Evolutionary conservation across 106 monocot genomes (phyloP), one percentile per base, ranked within the genome.

Genomic region (Dioscorea dumetorum): DNA sequence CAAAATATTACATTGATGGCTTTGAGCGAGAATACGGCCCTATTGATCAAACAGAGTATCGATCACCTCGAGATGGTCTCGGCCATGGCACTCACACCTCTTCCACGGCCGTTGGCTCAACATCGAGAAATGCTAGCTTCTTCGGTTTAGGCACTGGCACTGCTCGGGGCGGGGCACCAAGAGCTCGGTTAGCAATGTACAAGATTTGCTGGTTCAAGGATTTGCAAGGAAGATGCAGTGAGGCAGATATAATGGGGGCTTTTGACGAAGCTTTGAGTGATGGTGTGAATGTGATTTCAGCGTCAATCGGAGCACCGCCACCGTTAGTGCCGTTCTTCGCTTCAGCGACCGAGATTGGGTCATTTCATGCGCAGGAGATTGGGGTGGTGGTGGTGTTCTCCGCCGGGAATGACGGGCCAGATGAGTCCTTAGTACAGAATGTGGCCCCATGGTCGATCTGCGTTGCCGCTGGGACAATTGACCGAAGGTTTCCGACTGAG

Each of bases 31-130:
- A 85, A 18, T 71, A 67, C 21, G 91, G 91, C 5, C 88, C 78
- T 1, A 66, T 92, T 10, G 67, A 88, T 76, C 64, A 56, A 11
- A 74, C 70, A 34, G 88, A 92, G 58, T 92, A 73, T 65, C 70
- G 80, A 4, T 92, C 91, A 0, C 85, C 91, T 1, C 71, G 91
- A 0, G 91, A 92, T 78, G 80, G 85, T 14, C 67, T 78, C 33
- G 91, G 91, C 24, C 91, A 88, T 49, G 88, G 91, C n/a, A 78
- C 82, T 2, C 91, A 92, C 76, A 88, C 88, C 3, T 82, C 91
- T 4, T 85, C 88, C 8, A 92, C 80, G 0, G 91, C 82, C 10
- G 85, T 54, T 4, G 91, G 91, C 0, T 61, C 73, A 13, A 7
- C 51, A 0, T 75, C 48, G 1, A 17, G 0, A 12, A 50, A 68